These are phyloP conservation scores for Seiridium unicorne DNA, from an alignment of 2,329 filamentous ascomycete species.

Conservation along the genomic window DNA sequence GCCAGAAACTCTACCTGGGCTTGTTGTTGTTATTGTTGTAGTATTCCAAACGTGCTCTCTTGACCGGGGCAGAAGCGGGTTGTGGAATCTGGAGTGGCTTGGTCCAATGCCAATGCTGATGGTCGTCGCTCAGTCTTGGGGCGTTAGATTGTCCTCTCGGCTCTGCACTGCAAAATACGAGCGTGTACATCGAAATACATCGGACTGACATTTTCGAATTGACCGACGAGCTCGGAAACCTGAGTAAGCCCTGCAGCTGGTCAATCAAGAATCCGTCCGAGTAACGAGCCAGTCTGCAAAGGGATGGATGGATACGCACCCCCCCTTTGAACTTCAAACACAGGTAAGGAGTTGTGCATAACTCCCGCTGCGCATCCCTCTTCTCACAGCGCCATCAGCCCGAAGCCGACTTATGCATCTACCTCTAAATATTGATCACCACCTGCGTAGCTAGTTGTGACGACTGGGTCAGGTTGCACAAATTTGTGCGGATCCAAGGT, in stretches of 20 bases:
- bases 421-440: too few species aligned
- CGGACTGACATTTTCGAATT: slow-evolving; percentile 17
- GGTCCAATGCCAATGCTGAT: background rate
- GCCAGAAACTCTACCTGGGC: too few species aligned
- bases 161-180: slow-evolving; percentile 8
- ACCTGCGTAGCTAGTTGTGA: too few species aligned
- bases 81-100: background rate
- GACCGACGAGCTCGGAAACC: slow-evolving; percentile 10
- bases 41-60: too few species aligned
- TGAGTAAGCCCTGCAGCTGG: slow-evolving; percentile 22
- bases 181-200: slow-evolving; percentile 20
- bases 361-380: background rate
- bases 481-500: too few species aligned
- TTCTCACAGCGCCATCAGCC: too few species aligned
- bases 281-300: background rate
- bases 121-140: slow-evolving; percentile 1
- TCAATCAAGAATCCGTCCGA: slow-evolving; percentile 4
- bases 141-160: background rate
- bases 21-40: too few species aligned
- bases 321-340: background rate
- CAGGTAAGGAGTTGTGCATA: background rate
- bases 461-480: too few species aligned
- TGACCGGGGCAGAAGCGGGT: too few species aligned
- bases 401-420: too few species aligned
- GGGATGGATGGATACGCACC: background rate